Base-by-base conservation (phyloP, 2,329 filamentous ascomycete species). In the Mariannaea sp. region DNA sequence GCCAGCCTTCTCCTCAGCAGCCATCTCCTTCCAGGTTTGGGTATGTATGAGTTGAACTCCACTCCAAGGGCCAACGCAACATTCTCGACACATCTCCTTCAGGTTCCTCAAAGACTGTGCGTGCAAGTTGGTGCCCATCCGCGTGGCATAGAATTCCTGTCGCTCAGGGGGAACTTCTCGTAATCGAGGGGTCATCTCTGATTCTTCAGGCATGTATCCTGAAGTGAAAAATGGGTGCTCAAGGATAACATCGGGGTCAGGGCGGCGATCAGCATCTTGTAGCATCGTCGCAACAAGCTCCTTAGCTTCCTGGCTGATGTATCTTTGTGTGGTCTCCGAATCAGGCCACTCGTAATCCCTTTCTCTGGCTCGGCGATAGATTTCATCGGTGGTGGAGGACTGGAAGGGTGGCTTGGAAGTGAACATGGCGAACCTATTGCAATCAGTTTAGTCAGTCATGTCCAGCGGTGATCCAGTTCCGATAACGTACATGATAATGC, bases 361-460 rank as follows among this genome's bases (percentile, higher is more conserved):
- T 62, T 87, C 83, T 64, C 80, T 75, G 49, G 84, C 87, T 71
- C 81, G 84, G 71, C 78, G 84, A 73, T 94, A 94, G 56, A 94
- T 94, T 68, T 93, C 89, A 68, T 94, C 89, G 14, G 89, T 89
- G 33, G 89, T 93, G 10, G 87, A 86, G 10, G 94, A 96, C 73
- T 99, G 94, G 71, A 99, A 99, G 0, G 94, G 94, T 1, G 94
- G 93, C 66, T 93, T 95, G 16, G 94, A 96, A 7, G 94, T 94
- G 40, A 97, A 88, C 84, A 99, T 93, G 42, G 94, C 95, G 74
- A 96, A 97, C 71, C 88, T 91, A 62, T 33, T 8, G 24, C 8
- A 8, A 8, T 26, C 17, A 24, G 60, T 65, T 26, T 20, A 24
- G 60, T 65, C 55, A 61, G 53, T 38, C 33, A 19, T 19, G 10